Conservation (phyloP, 768 basidiomycete species). For the Clitopilus passeckerianus region DNA sequence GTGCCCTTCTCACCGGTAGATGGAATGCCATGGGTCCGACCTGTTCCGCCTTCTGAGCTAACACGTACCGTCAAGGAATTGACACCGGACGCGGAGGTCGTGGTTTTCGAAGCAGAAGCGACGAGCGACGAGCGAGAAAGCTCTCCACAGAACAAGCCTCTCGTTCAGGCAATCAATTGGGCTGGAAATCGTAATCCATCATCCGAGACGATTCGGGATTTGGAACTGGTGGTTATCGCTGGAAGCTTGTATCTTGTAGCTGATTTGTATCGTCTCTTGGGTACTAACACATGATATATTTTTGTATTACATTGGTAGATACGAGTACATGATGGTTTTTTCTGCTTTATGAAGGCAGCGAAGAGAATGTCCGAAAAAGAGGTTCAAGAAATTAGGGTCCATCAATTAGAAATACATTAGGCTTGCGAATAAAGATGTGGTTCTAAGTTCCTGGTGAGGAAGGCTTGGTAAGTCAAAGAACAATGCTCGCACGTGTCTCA, state of each 20-base stretch:
- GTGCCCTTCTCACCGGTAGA: conserved; percentile 70
- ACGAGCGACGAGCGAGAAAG: conserved; percentile 3
- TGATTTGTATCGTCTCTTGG: conserved; percentile 73
- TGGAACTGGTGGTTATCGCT: conserved; percentile 64
- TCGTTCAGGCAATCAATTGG: conserved; percentile 33
- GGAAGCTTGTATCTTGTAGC: conserved; percentile 95
- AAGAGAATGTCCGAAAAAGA: too few species aligned
- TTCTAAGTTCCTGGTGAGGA: too few species aligned
- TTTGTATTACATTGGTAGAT: background rate
- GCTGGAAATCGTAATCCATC: conserved; percentile 32
- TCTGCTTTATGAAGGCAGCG: background rate
- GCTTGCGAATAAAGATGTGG: too few species aligned
- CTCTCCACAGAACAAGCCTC: conserved; percentile 6
- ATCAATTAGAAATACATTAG: too few species aligned
- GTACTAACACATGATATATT: background rate
- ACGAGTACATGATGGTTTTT: background rate
- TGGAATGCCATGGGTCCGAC: conserved; percentile 92
- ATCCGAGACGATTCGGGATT: conserved; percentile 16
- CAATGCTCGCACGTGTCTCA: too few species aligned
- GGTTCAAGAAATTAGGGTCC: too few species aligned
- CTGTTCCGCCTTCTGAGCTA: conserved; percentile 51
- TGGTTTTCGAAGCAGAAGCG: conserved; percentile 24
- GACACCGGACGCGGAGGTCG: conserved; percentile 40
- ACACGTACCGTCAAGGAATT: conserved; percentile 36
- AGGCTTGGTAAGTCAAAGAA: too few species aligned